A percentile compares a stretch with the other conserved stretches of the same genome.
phyloP scores from a whole-genome alignment of 2,329 filamentous ascomycete species.

The Trematosphaeria pertusa region DNA sequence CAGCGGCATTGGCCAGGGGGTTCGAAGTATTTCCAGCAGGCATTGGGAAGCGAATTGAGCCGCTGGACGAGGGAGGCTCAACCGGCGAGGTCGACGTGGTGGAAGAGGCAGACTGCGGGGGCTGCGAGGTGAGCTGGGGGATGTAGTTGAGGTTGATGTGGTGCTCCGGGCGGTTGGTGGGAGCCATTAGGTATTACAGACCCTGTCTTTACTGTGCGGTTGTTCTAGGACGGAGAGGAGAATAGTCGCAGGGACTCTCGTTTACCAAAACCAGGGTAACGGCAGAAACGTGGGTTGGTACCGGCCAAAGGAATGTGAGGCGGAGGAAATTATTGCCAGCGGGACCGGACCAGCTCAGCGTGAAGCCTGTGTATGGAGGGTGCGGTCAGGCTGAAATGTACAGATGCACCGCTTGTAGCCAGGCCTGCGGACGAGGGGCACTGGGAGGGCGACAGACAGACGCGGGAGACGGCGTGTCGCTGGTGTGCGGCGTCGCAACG shows the following conservation, averaged over 20 bases:
- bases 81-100: constrained; percentile 81
- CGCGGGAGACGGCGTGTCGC: no score
- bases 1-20: constrained; percentile 57
- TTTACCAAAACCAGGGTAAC: constrained; percentile 49
- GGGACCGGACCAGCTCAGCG: constrained; percentile 36
- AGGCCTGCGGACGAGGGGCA: constrained; percentile 34
- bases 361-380: constrained; percentile 25
- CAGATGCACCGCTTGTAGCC: constrained; percentile 28
- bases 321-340: constrained; percentile 41
- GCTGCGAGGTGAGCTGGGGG: constrained; percentile 69
- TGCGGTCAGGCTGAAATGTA: constrained; percentile 21
- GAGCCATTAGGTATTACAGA: constrained; percentile 91
- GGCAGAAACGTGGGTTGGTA: constrained; percentile 44
- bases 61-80: constrained; percentile 68
- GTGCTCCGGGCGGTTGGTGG: constrained; percentile 75
- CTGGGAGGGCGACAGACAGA: no score
- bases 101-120: constrained; percentile 78
- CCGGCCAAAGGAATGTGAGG: constrained; percentile 52
- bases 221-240: constrained; percentile 34
- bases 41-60: constrained; percentile 74
- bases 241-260: constrained; percentile 39
- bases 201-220: constrained; percentile 35
- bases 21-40: constrained; percentile 70
- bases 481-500: constrained; percentile 14
- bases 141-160: constrained; percentile 86